phyloP scores from a whole-genome alignment of 345 rosid genomes.

The Eucalyptus polybractea region DNA sequence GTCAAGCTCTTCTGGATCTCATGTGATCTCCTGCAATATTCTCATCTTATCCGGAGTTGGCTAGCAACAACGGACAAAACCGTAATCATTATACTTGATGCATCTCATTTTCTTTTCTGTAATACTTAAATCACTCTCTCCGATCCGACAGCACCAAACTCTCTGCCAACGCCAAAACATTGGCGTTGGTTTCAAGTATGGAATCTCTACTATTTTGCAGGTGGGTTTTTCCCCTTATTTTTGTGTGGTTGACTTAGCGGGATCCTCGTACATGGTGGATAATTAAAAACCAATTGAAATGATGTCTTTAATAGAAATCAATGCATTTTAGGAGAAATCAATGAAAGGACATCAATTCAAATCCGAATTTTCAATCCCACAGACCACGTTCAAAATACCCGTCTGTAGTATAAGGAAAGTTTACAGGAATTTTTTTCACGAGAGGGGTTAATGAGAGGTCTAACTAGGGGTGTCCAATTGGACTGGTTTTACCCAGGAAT shows the following conservation, averaged over 20 bases:
- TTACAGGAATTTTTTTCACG: not conserved
- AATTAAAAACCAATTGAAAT: too few relatives aligned
- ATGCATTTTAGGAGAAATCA: too few relatives aligned
- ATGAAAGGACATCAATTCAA: too few relatives aligned
- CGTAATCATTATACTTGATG: not conserved
- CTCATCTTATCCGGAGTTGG: not conserved
- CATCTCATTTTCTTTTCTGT: too few relatives aligned
- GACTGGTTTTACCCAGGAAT: too few relatives aligned
- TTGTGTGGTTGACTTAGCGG: not conserved
- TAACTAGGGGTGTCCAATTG: too few relatives aligned
- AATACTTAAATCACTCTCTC: not conserved
- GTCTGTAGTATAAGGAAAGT: not conserved
- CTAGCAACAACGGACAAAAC: not conserved
- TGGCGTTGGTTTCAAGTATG: not conserved
- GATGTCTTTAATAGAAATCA: too few relatives aligned
- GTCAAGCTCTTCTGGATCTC: slow-evolving; percentile 23
- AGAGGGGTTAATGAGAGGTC: not conserved
- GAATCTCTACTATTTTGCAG: not conserved
- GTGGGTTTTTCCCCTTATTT: not conserved
- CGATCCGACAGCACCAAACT: not conserved
- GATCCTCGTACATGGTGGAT: too few relatives aligned
- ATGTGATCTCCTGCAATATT: not conserved
- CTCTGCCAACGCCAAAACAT: not conserved
- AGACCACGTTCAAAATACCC: not conserved
- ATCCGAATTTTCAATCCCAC: fast-evolving